These are phyloP conservation scores for Mucuna pruriens DNA, from an alignment of 306 rosid genomes.

Conservation along the genomic window DNA sequence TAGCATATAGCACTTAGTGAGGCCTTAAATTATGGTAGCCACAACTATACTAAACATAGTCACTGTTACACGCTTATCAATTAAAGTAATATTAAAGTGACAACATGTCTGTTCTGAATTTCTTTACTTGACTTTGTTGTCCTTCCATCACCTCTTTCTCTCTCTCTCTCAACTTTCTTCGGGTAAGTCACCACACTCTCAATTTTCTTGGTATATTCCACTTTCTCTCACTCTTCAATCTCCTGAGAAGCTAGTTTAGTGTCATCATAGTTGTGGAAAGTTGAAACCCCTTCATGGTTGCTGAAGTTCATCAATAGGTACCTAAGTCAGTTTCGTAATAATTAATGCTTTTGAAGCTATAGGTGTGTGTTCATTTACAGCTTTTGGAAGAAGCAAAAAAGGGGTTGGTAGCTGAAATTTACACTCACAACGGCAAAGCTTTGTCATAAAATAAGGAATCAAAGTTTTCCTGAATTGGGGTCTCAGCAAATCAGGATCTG, in stretches of 20 bases:
- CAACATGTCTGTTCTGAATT: conserved; percentile 17
- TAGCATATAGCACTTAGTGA: background rate
- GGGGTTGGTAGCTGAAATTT: conserved; percentile 28
- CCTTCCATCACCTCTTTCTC: conserved; percentile 32
- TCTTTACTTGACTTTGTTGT: conserved; percentile 47
- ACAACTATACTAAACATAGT: background rate
- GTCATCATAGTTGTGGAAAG: conserved; percentile 43
- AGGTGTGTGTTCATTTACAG: conserved; percentile 24
- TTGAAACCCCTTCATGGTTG: conserved; percentile 45
- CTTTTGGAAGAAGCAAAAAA: conserved; percentile 9
- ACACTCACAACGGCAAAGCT: background rate
- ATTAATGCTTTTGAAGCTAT: conserved; percentile 37
- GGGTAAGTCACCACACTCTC: conserved; percentile 48
- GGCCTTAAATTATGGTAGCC: conserved; percentile 7
- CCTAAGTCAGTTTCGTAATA: conserved; percentile 31
- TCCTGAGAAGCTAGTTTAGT: conserved; percentile 37
- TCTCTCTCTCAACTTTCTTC: conserved; percentile 37
- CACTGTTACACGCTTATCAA: background rate
- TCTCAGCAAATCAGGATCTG: conserved; percentile 45
- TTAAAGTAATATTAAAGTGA: conserved; percentile 35
- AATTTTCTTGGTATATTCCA: conserved; percentile 39
- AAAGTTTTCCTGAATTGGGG: conserved; percentile 33
- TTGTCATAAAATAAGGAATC: background rate
- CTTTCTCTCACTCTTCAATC: conserved; percentile 36
- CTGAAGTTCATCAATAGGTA: conserved; percentile 36